Base-by-base conservation (phyloP, 2,329 filamentous ascomycete species). In the Aspergillus tanneri region DNA sequence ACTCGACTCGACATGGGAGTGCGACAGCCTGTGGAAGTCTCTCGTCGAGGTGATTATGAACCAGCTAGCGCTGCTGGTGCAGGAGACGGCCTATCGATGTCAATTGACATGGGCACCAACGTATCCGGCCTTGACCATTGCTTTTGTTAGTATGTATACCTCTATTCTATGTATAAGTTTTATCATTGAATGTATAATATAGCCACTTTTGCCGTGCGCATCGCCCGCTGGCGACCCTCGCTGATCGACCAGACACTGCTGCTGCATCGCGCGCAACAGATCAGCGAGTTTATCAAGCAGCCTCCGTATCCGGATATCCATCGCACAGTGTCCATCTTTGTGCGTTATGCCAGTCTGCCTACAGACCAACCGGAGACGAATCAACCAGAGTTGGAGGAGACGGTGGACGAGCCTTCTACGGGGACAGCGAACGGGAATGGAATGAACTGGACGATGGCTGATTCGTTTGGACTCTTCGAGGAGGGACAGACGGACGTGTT, bases 291-390 rank as follows among this genome's bases (percentile, higher is more conserved):
- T 41, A 50, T 68, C 14, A 68, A 66, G 38, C 63, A 65, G 25
- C 65, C 66, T 12, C 66, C 66, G 0, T 68, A 68, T 39, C 66
- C 66, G n/a, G 66, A 68, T 23, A 67, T 68, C n/a, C 66, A 68
- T 47, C 61, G 66, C 22, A 68, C 66, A 4, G 65, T 68, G 21
- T 68, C 65, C 21, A 65, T 68, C 42, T 68, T 68, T 37, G 63
- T 66, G 32, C 67, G 66, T 46, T 68, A 68, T 28, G 65, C 62
- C 25, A 58, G 65, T 14, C 64, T 64, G 7, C 51, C 68, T 19
- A 62, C 68, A 37, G 61, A n/a, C 64, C 14, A 64, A 61, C 18
- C 60, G 63, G 32, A 53, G 54, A 12, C 49, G n/a, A n/a, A n/a
- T n/a, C 12, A 23, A 30, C 19, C 35, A 23, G 18, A 27, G n/a